phyloP scores from a whole-genome alignment of 495 filamentous ascomycete species.

The Jackrogersella minutella region DNA sequence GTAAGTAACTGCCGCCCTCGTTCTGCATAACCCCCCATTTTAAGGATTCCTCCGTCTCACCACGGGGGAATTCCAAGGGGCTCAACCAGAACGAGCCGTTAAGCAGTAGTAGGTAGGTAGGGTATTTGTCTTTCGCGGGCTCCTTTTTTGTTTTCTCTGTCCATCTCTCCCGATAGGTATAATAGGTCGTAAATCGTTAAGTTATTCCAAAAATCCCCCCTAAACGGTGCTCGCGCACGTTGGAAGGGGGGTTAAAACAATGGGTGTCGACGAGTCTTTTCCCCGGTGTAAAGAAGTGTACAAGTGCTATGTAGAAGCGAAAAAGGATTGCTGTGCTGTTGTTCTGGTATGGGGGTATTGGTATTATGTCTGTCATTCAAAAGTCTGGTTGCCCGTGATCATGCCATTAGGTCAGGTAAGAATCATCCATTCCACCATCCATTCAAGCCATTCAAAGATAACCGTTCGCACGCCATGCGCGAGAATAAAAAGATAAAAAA shows the following conservation, averaged over 20 bases:
- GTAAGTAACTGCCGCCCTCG: slow-evolving; percentile 10
- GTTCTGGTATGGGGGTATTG: slow-evolving; percentile 1
- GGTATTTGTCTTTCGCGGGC: slow-evolving; percentile 3
- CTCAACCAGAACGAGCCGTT: slow-evolving; percentile 1
- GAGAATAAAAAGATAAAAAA: too few species aligned
- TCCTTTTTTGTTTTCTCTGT: slow-evolving; percentile 15
- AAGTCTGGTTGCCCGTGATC: not conserved
- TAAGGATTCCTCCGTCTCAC: slow-evolving; percentile 37
- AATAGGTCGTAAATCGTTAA: slow-evolving; percentile 40
- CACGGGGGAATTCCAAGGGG: slow-evolving; percentile 31
- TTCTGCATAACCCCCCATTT: slow-evolving; percentile 42
- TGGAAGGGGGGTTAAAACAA: not conserved
- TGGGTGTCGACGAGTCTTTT: slow-evolving; percentile 31
- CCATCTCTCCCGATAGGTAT: slow-evolving; percentile 8
- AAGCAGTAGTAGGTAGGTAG: not conserved
- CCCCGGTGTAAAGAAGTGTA: slow-evolving; percentile 30
- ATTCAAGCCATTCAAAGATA: not conserved
- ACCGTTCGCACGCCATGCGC: slow-evolving; percentile 12
- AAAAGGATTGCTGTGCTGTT: slow-evolving; percentile 9
- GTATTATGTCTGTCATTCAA: slow-evolving; percentile 27
- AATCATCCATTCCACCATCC: not conserved
- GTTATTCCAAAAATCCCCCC: slow-evolving; percentile 7
- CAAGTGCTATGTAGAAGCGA: slow-evolving; percentile 19
- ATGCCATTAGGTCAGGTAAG: slow-evolving; percentile 17
- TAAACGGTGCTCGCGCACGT: slow-evolving; percentile 29